These are phyloP conservation scores for Colletotrichum orbiculare DNA, from an alignment of 2,329 filamentous ascomycete genomes.

Conservation along the genomic window DNA sequence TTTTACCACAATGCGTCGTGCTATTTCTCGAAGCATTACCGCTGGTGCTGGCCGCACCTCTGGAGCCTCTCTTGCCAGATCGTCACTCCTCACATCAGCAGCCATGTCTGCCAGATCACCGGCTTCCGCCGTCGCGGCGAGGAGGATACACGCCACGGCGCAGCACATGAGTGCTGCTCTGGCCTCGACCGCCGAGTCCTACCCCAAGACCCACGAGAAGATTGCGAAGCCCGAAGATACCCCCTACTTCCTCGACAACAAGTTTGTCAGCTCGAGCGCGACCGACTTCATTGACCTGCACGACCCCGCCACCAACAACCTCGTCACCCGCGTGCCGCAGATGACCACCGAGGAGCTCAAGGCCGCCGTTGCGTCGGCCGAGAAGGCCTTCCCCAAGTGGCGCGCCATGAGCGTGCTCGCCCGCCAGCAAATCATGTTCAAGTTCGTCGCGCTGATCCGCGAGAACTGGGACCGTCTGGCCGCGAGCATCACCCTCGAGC, in stretches of 20 bases:
- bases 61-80: constrained; percentile 42
- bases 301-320: constrained; percentile 87
- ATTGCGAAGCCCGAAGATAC: constrained; percentile 76
- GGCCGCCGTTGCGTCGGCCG: constrained; percentile 79
- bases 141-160: constrained; percentile 68
- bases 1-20: constrained; percentile 56
- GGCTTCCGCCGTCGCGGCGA: constrained; percentile 52
- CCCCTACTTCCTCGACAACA: constrained; percentile 85
- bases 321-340: constrained; percentile 85
- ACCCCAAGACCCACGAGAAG: constrained; percentile 78
- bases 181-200: constrained; percentile 67
- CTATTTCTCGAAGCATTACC: constrained; percentile 53
- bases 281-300: constrained; percentile 81
- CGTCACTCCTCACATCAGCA: constrained; percentile 40
- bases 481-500: constrained; percentile 86
- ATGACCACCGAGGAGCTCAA: constrained; percentile 82
- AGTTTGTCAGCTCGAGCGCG: constrained; percentile 75
- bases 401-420: constrained; percentile 76
- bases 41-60: constrained; percentile 49
- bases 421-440: constrained; percentile 89
- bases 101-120: constrained; percentile 37
- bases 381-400: constrained; percentile 82
- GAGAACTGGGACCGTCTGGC: constrained; percentile 89
- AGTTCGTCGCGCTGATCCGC: constrained; percentile 81
- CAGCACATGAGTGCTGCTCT: constrained; percentile 66